phyloP scores from a whole-genome alignment of 768 basidiomycete species.

The Lactarius tabidus region DNA sequence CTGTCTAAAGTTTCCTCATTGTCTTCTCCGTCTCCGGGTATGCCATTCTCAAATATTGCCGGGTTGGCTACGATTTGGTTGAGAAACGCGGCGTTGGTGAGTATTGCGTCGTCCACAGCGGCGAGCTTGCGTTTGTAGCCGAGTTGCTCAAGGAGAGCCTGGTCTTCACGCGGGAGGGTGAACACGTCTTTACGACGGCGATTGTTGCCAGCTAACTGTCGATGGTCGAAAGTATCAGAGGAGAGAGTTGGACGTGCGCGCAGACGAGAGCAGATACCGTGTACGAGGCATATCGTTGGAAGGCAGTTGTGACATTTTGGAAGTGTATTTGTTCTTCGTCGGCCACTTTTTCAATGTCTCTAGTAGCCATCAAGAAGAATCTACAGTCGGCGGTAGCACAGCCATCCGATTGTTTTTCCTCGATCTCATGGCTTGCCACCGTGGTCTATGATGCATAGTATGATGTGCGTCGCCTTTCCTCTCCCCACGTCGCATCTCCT shows the following conservation, averaged over 20 bases:
- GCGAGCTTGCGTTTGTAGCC: slow-evolving; percentile 79
- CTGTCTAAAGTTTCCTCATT: slow-evolving; percentile 28
- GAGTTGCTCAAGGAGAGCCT: slow-evolving; percentile 57
- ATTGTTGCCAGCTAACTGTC: slow-evolving; percentile 55
- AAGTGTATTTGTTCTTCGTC: slow-evolving; percentile 69
- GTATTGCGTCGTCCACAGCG: slow-evolving; percentile 75
- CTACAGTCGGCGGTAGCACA: neutral
- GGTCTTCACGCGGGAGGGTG: slow-evolving; percentile 63
- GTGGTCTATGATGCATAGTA: too few species aligned
- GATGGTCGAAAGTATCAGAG: neutral
- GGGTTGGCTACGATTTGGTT: slow-evolving; percentile 70
- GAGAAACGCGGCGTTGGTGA: slow-evolving; percentile 76
- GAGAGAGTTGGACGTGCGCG: neutral
- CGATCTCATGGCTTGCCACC: neutral
- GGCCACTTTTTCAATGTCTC: slow-evolving; percentile 29
- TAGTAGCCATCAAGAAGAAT: slow-evolving; percentile 15
- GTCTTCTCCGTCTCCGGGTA: slow-evolving; percentile 29
- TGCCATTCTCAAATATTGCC: slow-evolving; percentile 71
- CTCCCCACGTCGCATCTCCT: neutral
- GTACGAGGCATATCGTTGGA: slow-evolving; percentile 70
- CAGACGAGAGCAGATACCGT: slow-evolving; percentile 45
- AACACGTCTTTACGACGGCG: slow-evolving; percentile 74
- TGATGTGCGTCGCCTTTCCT: neutral
- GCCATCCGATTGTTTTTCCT: neutral
- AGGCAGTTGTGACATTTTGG: slow-evolving; percentile 68